Base-by-base conservation (phyloP, 768 basidiomycete species). In the Vishniacozyma victoriae region DNA sequence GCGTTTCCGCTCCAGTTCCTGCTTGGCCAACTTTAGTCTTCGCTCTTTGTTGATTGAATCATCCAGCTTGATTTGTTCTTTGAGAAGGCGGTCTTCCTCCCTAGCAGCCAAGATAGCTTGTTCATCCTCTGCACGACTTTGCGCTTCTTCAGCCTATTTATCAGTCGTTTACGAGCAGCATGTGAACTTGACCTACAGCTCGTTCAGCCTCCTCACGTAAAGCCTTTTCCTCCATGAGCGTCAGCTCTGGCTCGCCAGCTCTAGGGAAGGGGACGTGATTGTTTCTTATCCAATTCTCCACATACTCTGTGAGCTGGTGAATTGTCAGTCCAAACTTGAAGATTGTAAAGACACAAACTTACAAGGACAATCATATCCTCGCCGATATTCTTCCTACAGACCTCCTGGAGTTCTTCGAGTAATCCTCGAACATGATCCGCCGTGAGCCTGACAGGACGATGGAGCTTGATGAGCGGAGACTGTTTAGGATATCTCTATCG, bases 171-270 rank as follows among this genome's bases (percentile, higher is more conserved):
- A n/a, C n/a, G n/a, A n/a, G n/a, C n/a, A n/a, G n/a, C n/a, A n/a
- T n/a, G n/a, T n/a, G n/a, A n/a, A 44, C 56, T 9, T 38, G 18
- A 55, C 50, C 56, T 41, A 71, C 69, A 18, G 60, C 60, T 52
- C 48, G 41, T 42, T 69, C 48, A 11, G 57, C 60, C 31, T 64
- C 65, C 23, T 67, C 69, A 29, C 69, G 37, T 18, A 59, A 41
- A 5, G 69, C 65, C 43, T 57, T 67, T 49, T 67, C 59, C 29
- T 69, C 69, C 67, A 71, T 65, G 31, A 71, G 42, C 14, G 57
- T 71, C 5, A 61, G 64, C 11, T 51, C 53, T 9, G n/a, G 20
- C 27, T 51, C 60, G 23, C 53, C 47, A 11, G 50, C 35, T 35
- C 40, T 55, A 5, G 69, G 59, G 27, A 71, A 36, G 11, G 61